phyloP scores from a whole-genome alignment of 176 grass and related monocot genomes.

The Elymus sibiricus region DNA sequence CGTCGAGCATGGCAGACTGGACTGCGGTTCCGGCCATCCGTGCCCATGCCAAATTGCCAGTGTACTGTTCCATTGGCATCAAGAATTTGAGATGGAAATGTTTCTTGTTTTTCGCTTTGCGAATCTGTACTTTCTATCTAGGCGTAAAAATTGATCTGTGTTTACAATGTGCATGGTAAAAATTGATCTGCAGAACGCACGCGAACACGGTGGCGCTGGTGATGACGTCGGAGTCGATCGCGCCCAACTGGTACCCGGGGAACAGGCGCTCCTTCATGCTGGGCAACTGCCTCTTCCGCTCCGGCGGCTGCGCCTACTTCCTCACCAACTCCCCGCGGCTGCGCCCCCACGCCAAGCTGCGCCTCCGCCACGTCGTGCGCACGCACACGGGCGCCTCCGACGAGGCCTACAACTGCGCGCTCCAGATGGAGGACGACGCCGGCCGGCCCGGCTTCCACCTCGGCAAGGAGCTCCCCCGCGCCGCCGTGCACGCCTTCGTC shows the following conservation, averaged over 20 bases:
- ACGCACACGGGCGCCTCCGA: constrained; percentile 78
- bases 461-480: constrained; percentile 75
- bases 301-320: constrained; percentile 90
- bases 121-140: background rate
- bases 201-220: constrained; percentile 60
- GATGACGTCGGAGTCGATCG: constrained; percentile 86
- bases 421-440: constrained; percentile 80
- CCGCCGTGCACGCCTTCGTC: constrained; percentile 65
- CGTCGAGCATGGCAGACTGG: background rate
- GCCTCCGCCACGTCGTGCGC: constrained; percentile 65
- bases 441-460: constrained; percentile 72
- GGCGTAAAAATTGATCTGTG: background rate
- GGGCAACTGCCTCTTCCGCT: constrained; percentile 95
- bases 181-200: background rate
- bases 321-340: constrained; percentile 56
- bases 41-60: background rate
- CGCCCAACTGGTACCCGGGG: constrained; percentile 91
- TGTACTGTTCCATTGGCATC: background rate
- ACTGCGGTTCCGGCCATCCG: background rate
- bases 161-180: background rate
- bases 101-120: background rate
- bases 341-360: constrained; percentile 42
- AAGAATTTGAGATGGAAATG: background rate
- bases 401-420: constrained; percentile 73
- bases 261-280: constrained; percentile 83